These are phyloP conservation scores for Saturnispora sekii DNA, from an alignment of 805 yeast genomes.

Conservation along the genomic window DNA sequence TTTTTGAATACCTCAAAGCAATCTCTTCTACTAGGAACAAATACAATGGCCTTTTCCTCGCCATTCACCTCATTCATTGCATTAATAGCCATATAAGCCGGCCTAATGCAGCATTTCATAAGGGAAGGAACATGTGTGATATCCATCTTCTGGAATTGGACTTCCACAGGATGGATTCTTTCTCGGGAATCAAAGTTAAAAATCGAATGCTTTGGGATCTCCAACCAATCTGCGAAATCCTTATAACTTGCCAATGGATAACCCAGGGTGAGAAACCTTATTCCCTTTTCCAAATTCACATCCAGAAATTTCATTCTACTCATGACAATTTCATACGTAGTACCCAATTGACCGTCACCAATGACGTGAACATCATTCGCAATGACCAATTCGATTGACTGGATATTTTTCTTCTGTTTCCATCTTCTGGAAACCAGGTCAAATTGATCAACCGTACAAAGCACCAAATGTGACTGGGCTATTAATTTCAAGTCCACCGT, in stretches of 20 bases:
- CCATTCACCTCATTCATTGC: constrained; percentile 23
- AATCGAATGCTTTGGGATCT: constrained; percentile 48
- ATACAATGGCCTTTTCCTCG: constrained; percentile 36
- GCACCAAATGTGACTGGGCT: constrained; percentile 52
- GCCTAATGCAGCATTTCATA: constrained; percentile 40
- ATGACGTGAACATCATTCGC: constrained; percentile 66
- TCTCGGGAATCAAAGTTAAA: constrained; percentile 65
- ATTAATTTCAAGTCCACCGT: constrained; percentile 44
- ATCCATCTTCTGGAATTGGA: constrained; percentile 42
- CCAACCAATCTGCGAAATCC: constrained; percentile 84
- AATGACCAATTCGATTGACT: constrained; percentile 55
- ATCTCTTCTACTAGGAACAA: constrained; percentile 46
- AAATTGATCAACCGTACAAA: constrained; percentile 76
- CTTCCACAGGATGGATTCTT: constrained; percentile 45
- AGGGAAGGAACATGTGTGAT: constrained; percentile 44
- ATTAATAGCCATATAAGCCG: constrained; percentile 36
- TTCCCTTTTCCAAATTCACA: constrained; percentile 46
- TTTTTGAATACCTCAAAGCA: constrained; percentile 44
- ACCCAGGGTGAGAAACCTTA: constrained; percentile 62
- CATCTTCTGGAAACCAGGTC: constrained; percentile 68
- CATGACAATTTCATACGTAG: constrained; percentile 57
- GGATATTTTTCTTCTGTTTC: constrained; percentile 68
- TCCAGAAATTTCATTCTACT: constrained; percentile 65
- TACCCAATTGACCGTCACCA: constrained; percentile 48
- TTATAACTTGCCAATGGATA: constrained; percentile 63